phyloP scores from a whole-genome alignment of 441 rosid genomes.

The Theobroma grandiflorum region DNA sequence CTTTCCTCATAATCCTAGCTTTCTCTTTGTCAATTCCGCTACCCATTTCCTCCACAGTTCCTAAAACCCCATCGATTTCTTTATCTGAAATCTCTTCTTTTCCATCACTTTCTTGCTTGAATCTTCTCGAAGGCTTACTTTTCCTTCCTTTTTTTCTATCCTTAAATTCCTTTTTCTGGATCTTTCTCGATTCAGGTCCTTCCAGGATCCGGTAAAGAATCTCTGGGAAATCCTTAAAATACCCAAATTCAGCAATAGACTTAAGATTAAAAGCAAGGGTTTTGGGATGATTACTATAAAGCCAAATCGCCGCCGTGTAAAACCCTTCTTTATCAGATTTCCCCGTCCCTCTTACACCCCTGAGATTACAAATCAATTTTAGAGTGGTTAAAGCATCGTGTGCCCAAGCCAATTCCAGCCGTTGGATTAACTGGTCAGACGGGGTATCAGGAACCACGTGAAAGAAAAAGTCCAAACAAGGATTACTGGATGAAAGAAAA shows the following conservation, averaged over 20 bases:
- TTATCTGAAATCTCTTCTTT: not conserved
- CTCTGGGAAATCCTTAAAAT: constrained; percentile 29
- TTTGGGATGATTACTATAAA: constrained; percentile 21
- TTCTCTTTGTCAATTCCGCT: constrained; percentile 32
- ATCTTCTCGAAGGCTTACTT: not conserved
- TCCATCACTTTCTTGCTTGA: constrained; percentile 4
- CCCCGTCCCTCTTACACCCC: constrained; percentile 23
- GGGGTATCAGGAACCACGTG: constrained; percentile 29
- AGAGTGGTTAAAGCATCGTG: constrained; percentile 17
- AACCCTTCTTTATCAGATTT: constrained; percentile 27
- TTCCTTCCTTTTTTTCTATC: not conserved
- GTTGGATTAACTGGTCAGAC: not conserved
- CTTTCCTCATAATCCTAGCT: constrained; percentile 42
- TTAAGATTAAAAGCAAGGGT: constrained; percentile 19
- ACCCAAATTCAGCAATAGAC: constrained; percentile 22
- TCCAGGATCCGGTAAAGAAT: constrained; percentile 26
- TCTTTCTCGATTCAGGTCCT: not conserved
- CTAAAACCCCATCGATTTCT: not conserved
- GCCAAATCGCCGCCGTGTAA: constrained; percentile 19
- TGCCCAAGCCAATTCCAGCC: constrained; percentile 24
- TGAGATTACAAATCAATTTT: constrained; percentile 23
- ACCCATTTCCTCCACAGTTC: constrained; percentile 9
- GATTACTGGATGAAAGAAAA: constrained; percentile 26
- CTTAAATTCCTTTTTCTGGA: constrained; percentile 8
- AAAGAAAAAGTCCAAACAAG: constrained; percentile 38